Conservation (phyloP, 129 eudicot species). For the Chrysanthemum seticuspe region DNA sequence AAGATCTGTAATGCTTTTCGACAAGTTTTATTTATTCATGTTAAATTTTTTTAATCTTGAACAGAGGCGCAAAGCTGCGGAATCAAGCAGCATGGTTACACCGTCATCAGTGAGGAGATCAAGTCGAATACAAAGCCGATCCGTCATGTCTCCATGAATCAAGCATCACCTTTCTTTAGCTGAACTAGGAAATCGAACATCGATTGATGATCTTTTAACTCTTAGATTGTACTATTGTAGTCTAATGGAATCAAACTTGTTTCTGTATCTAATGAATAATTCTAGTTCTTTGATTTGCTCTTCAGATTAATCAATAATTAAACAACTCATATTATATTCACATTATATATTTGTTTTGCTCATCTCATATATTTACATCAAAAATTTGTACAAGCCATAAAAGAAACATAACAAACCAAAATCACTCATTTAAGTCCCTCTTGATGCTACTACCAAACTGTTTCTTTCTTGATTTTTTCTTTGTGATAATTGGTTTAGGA, state of each 20-base stretch:
- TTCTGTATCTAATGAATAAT: constrained; percentile 8
- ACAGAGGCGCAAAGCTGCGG: constrained; percentile 46
- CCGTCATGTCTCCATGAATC: constrained; percentile 55
- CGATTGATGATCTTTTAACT: constrained; percentile 20
- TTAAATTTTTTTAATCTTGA: not conserved
- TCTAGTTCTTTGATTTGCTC: not conserved
- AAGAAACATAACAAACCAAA: constrained; percentile 9
- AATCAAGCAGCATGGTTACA: constrained; percentile 21
- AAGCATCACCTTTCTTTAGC: not conserved
- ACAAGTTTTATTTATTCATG: not conserved
- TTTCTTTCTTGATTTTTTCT: constrained; percentile 38
- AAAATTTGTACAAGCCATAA: constrained; percentile 2
- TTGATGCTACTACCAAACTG: constrained; percentile 13
- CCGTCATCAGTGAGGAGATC: constrained; percentile 76
- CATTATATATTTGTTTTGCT: constrained; percentile 16
- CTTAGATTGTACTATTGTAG: not conserved
- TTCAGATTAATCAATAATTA: not conserved
- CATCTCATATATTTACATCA: constrained; percentile 21
- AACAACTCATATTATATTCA: constrained; percentile 19
- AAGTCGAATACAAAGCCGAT: constrained; percentile 49
- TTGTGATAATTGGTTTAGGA: constrained; percentile 61
- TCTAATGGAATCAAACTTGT: not conserved
- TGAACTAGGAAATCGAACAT: not conserved
- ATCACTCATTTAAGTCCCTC: constrained; percentile 8
- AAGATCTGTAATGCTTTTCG: not conserved